These are phyloP conservation scores for Endoconidiophora polonica DNA, from an alignment of 2,329 filamentous ascomycete genomes.

Conservation along the genomic window DNA sequence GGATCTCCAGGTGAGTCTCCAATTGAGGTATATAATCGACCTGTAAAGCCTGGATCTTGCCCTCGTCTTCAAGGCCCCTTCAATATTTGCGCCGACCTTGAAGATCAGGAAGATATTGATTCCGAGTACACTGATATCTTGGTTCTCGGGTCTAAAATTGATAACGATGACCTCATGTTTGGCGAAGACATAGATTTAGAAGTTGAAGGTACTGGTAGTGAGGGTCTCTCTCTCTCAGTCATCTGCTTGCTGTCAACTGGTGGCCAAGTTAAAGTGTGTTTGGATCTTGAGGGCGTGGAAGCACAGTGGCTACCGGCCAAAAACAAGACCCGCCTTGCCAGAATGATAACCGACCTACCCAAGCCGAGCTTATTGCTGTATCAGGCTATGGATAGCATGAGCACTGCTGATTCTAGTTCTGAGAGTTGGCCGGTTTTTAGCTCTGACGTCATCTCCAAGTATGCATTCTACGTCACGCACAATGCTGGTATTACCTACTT, in stretches of 20 bases:
- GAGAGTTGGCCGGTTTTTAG: constrained; percentile 48
- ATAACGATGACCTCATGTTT: constrained; percentile 42
- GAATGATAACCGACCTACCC: constrained; percentile 23
- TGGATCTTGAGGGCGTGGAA: constrained; percentile 45
- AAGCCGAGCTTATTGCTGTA: constrained; percentile 40
- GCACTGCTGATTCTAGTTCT: constrained; percentile 34
- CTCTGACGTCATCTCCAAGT: constrained; percentile 41
- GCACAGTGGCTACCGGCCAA: constrained; percentile 49
- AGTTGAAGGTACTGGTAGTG: constrained; percentile 36
- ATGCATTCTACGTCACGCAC: constrained; percentile 46
- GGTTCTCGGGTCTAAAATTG: constrained; percentile 45
- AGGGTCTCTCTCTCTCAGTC: constrained; percentile 42
- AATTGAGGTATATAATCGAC: constrained; percentile 39
- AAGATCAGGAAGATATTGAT: constrained; percentile 40
- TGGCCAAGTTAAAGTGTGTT: constrained; percentile 42
- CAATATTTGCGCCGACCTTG: constrained; percentile 36
- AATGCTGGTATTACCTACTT: constrained; percentile 42
- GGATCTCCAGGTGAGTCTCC: constrained; percentile 30
- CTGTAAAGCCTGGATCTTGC: constrained; percentile 37
- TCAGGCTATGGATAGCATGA: constrained; percentile 45
- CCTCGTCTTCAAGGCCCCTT: constrained; percentile 48
- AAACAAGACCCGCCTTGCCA: constrained; percentile 30
- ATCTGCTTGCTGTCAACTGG: constrained; percentile 44
- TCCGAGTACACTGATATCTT: constrained; percentile 43
- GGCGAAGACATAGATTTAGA: constrained; percentile 49